phyloP scores from a whole-genome alignment of 192 early-diverging fungal species.

The Podila epigama region DNA sequence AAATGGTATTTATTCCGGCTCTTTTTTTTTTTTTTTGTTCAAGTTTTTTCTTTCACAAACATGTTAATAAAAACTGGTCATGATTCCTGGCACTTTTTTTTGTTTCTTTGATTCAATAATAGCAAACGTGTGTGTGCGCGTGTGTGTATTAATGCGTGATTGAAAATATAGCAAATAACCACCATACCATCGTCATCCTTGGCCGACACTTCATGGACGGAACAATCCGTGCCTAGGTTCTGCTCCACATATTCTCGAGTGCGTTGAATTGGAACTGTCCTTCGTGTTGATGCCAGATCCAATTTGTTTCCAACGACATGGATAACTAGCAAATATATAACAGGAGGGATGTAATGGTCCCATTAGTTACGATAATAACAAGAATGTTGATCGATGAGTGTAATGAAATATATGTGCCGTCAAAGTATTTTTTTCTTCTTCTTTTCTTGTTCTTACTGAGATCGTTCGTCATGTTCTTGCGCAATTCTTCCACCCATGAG shows the following conservation, averaged over 20 bases:
- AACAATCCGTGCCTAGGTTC: constrained; percentile 63
- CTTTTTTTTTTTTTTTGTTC: no score
- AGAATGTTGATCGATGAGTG: neutral
- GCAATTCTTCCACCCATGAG: constrained; percentile 66
- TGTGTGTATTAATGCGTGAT: no score
- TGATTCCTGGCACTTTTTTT: no score
- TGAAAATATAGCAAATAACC: no score
- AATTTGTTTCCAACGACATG: constrained; percentile 78
- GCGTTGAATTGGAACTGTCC: constrained; percentile 63
- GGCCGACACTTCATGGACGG: constrained; percentile 75
- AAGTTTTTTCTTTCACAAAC: no score
- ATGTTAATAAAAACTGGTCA: no score
- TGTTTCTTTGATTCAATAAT: no score
- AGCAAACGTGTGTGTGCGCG: no score
- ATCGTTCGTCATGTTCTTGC: constrained; percentile 70
- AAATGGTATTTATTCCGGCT: neutral
- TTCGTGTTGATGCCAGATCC: constrained; percentile 66
- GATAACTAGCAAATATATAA: constrained; percentile 57
- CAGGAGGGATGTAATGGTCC: neutral
- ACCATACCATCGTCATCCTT: constrained; percentile 72
- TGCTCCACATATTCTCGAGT: constrained; percentile 68
- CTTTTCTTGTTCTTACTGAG: constrained; percentile 50
- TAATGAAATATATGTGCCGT: neutral
- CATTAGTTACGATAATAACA: neutral
- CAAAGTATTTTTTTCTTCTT: neutral